Percentiles rank a stretch among this genome's conserved stretches.
phyloP scores from a whole-genome alignment of 768 basidiomycete genomes.

The Paxillus ammoniavirescens region DNA sequence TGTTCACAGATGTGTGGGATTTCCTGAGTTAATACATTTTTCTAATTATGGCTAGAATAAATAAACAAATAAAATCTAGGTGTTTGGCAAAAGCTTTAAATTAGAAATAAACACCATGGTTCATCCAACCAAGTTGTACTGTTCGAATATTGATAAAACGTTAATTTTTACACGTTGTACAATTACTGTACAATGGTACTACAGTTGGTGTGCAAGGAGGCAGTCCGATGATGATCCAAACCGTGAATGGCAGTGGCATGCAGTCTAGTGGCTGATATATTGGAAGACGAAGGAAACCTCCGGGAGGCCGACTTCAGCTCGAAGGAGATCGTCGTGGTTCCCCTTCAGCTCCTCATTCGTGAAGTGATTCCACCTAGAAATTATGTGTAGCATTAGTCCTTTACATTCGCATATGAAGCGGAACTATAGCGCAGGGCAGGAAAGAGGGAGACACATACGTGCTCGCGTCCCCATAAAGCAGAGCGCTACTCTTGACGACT shows the following conservation, averaged over 20 bases:
- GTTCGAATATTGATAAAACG: too few relatives aligned
- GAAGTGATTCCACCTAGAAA: conserved; percentile 92
- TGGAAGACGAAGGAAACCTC: conserved; percentile 97
- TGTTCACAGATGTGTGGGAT: conserved; percentile 20
- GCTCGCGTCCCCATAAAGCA: conserved; percentile 96
- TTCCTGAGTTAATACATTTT: not conserved
- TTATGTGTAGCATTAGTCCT: not conserved
- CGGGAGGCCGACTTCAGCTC: conserved; percentile 80
- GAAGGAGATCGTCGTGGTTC: conserved; percentile 93
- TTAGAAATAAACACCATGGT: too few relatives aligned
- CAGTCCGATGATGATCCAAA: conserved; percentile 9
- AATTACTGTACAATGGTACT: not conserved
- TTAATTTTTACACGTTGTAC: too few relatives aligned
- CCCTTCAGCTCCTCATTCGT: conserved; percentile 83
- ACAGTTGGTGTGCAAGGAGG: not conserved
- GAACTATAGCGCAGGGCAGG: not conserved
- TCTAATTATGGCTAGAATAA: not conserved
- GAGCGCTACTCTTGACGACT: conserved; percentile 72
- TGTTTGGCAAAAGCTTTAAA: too few relatives aligned
- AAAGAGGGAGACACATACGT: conserved; percentile 59
- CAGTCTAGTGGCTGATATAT: conserved; percentile 78
- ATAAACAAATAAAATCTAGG: not conserved
- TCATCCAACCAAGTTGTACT: too few relatives aligned
- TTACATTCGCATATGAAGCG: not conserved
- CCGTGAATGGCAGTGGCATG: not conserved